Evolutionary conservation across 2,329 filamentous ascomycete genomes (phyloP).

Genomic region (Aspergillus aculeatus): DNA sequence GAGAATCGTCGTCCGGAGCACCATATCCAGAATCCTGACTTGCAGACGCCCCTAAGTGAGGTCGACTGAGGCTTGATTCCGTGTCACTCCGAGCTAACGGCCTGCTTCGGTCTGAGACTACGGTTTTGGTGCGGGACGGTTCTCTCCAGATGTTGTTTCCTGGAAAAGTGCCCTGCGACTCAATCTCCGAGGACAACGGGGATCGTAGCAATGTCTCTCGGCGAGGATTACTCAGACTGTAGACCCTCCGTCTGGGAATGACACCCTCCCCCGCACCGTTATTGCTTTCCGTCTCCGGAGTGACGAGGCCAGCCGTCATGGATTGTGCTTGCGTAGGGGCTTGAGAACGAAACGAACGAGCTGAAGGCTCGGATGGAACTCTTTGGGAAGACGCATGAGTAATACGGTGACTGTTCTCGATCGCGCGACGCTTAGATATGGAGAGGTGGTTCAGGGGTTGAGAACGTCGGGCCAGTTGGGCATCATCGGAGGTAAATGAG

Average conservation of each 20-base stretch:
- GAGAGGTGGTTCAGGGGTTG: constrained; percentile 25
- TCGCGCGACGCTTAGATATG: constrained; percentile 49
- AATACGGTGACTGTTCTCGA: constrained; percentile 53
- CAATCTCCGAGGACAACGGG: constrained; percentile 34
- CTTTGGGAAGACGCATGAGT: constrained; percentile 28
- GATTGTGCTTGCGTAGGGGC: constrained; percentile 28
- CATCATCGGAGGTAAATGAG: constrained; percentile 43
- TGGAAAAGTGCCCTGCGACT: constrained; percentile 21
- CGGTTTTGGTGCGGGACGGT: constrained; percentile 10
- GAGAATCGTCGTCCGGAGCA: constrained; percentile 21
- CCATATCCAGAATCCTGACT: constrained; percentile 27
- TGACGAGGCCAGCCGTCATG: constrained; percentile 37
- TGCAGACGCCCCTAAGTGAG: constrained; percentile 14
- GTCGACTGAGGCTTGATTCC: constrained; percentile 4
- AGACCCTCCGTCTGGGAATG: constrained; percentile 30
- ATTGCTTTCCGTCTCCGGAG: constrained; percentile 41
- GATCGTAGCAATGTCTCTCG: constrained; percentile 32
- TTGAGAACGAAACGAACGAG: constrained; percentile 43
- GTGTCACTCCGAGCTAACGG: constrained; percentile 3
- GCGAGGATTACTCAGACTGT: constrained; percentile 34
- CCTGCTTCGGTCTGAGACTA: constrained; percentile 19
- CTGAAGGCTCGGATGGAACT: constrained; percentile 51
- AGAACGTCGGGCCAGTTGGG: constrained; percentile 28
- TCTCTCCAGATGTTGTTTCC: constrained; percentile 20
- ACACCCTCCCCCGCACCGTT: constrained; percentile 28